Evolutionary conservation across 2,329 filamentous ascomycete genomes (phyloP).

Genomic region (Aspergillus novofumigatus): DNA sequence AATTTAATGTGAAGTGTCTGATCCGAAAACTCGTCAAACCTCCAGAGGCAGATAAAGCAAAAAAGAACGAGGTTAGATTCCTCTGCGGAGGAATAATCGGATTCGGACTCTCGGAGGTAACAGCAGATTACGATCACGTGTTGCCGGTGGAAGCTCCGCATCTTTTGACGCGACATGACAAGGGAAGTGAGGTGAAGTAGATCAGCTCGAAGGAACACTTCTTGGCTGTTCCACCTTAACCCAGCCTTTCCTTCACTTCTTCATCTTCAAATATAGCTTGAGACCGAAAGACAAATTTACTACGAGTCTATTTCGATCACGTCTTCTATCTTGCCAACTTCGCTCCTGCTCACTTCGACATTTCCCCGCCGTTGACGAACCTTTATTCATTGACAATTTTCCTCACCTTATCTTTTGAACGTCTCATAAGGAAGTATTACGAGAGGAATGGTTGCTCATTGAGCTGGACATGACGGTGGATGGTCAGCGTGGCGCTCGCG

Average conservation of each 20-base stretch:
- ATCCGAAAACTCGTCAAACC: neutral
- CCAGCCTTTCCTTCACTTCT: neutral
- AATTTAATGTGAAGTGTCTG: neutral
- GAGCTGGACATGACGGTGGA: slow-evolving; percentile 38
- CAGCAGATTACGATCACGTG: slow-evolving; percentile 9
- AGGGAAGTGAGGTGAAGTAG: slow-evolving; percentile 2
- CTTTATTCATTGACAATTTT: neutral
- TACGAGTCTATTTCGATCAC: neutral
- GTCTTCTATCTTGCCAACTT: neutral
- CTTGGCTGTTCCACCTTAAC: neutral
- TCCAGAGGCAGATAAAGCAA: neutral
- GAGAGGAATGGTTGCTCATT: slow-evolving; percentile 10
- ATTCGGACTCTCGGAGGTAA: neutral
- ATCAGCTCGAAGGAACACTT: neutral
- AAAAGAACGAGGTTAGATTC: neutral
- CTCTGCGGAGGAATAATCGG: neutral
- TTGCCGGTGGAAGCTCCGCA: slow-evolving; percentile 11
- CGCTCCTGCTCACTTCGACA: neutral
- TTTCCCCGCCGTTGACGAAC: neutral
- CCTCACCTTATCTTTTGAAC: neutral
- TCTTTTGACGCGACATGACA: slow-evolving; percentile 13
- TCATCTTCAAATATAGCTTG: neutral
- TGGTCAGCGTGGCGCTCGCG: slow-evolving; percentile 32
- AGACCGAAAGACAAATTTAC: neutral
- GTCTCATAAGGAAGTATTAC: neutral